Evolutionary conservation across 2,329 filamentous ascomycete species (phyloP).

Genomic region (Diaporthe helianthi): DNA sequence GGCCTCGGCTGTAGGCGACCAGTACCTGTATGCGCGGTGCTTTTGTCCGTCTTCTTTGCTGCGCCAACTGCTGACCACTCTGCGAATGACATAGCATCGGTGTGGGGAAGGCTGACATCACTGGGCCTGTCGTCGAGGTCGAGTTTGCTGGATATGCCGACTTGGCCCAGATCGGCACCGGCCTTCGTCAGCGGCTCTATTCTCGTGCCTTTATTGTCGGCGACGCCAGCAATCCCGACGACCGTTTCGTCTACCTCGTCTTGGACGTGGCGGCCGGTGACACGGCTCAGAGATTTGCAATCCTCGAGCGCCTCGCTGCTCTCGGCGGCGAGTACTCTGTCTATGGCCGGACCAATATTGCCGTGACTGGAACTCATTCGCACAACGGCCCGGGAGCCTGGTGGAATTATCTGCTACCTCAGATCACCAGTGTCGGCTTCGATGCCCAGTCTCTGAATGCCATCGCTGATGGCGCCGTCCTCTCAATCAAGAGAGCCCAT

Average conservation of each 20-base stretch:
- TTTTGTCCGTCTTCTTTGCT: not conserved
- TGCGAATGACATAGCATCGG: constrained; percentile 46
- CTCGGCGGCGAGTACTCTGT: constrained; percentile 76
- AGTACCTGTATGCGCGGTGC: constrained; percentile 29
- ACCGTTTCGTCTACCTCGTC: constrained; percentile 86
- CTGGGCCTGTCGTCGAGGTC: constrained; percentile 84
- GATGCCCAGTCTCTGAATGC: constrained; percentile 86
- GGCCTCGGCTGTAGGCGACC: constrained; percentile 29
- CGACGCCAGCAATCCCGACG: constrained; percentile 66
- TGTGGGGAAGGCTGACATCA: constrained; percentile 65
- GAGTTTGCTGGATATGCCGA: constrained; percentile 94
- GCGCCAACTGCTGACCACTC: constrained; percentile 1
- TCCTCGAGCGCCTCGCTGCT: constrained; percentile 73
- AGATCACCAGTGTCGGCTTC: constrained; percentile 88
- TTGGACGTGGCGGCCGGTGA: constrained; percentile 89
- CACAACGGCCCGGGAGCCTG: constrained; percentile 92
- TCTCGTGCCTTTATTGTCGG: constrained; percentile 90
- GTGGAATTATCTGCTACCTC: constrained; percentile 92
- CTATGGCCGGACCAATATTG: constrained; percentile 83
- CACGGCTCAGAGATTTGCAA: constrained; percentile 86
- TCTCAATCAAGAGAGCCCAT: constrained; percentile 83
- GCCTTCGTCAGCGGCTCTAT: constrained; percentile 86
- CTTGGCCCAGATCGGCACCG: constrained; percentile 80
- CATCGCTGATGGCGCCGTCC: constrained; percentile 83
- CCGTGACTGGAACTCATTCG: constrained; percentile 90